Conservation (phyloP, 2,329 filamentous ascomycete genomes). For the Clarireedia paspali region DNA sequence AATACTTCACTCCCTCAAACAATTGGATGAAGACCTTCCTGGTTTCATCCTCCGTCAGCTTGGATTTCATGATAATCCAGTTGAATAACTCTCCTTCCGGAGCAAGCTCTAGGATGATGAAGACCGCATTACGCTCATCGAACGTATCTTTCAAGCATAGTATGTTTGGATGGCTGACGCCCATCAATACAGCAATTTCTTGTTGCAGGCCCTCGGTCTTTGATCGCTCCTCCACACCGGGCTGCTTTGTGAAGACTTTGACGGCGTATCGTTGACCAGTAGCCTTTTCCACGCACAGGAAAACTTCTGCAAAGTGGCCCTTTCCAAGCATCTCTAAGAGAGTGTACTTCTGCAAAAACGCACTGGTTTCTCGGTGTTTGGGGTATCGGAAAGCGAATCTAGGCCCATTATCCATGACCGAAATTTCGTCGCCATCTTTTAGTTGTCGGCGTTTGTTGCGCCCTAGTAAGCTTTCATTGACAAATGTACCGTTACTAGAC, state of each 20-base stretch:
- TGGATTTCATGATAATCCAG: conserved; percentile 83
- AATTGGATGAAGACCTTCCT: conserved; percentile 85
- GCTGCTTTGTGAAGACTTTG: conserved; percentile 86
- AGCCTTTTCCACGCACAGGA: conserved; percentile 79
- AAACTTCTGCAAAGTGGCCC: conserved; percentile 91
- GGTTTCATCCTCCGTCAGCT: conserved; percentile 75
- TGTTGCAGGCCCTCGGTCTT: conserved; percentile 85
- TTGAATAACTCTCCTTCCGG: conserved; percentile 95
- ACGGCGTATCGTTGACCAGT: conserved; percentile 81
- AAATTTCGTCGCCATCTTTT: conserved; percentile 83
- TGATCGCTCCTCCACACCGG: conserved; percentile 72
- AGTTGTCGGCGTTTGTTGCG: conserved; percentile 87
- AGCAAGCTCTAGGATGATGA: conserved; percentile 84
- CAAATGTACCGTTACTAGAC: conserved; percentile 92
- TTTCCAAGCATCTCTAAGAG: conserved; percentile 82
- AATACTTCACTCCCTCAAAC: conserved; percentile 88
- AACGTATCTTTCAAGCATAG: conserved; percentile 93
- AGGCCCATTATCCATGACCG: conserved; percentile 67
- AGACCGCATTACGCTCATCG: conserved; percentile 83
- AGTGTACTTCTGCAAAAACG: conserved; percentile 80
- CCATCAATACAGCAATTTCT: conserved; percentile 93
- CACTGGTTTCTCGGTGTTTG: conserved; percentile 61
- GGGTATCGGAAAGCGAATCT: conserved; percentile 92
- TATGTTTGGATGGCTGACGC: conserved; percentile 90
- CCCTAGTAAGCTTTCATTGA: conserved; percentile 86